Percentiles rank a stretch among this genome's conserved stretches.
Conservation (phyloP, 805 yeast genomes). For the Dipodascus albidus region DNA sequence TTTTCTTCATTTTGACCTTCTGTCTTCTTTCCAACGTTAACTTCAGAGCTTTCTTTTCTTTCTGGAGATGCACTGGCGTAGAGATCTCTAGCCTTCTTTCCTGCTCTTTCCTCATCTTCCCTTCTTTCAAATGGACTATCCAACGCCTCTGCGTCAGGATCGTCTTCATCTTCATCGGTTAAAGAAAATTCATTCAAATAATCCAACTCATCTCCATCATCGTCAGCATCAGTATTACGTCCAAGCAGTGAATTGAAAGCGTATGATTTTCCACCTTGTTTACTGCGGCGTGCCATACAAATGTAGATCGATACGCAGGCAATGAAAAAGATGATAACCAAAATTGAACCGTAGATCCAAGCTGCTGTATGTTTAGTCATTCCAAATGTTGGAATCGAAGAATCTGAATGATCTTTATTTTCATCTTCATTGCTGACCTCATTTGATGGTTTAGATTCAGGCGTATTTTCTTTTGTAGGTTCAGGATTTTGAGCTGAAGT, state of each 20-base stretch:
- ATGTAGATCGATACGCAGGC: constrained; percentile 25
- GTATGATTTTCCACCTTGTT: background rate
- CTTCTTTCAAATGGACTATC: background rate
- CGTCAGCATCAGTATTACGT: background rate
- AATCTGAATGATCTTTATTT: constrained; percentile 9
- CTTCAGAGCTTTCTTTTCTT: background rate
- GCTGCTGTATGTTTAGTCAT: constrained; percentile 17
- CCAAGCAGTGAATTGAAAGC: background rate
- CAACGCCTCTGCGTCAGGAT: background rate
- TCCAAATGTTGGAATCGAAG: constrained; percentile 23
- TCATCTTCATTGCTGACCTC: constrained; percentile 6
- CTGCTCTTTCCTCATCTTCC: background rate
- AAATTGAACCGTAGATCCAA: constrained; percentile 28
- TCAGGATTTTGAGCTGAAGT: background rate
- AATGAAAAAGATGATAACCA: constrained; percentile 36
- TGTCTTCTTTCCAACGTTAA: background rate
- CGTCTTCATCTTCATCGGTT: background rate
- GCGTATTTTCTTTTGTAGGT: background rate
- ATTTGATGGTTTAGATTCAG: constrained; percentile 2
- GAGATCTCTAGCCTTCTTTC: constrained; percentile 2
- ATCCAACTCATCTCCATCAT: constrained; percentile 1
- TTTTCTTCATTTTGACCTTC: background rate
- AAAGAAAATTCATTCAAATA: background rate
- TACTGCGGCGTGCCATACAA: constrained; percentile 27
- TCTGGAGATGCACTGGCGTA: background rate